Evolutionary conservation across 2,329 filamentous ascomycete genomes (phyloP).

Genomic region (Chaetoscypha palmicola): DNA sequence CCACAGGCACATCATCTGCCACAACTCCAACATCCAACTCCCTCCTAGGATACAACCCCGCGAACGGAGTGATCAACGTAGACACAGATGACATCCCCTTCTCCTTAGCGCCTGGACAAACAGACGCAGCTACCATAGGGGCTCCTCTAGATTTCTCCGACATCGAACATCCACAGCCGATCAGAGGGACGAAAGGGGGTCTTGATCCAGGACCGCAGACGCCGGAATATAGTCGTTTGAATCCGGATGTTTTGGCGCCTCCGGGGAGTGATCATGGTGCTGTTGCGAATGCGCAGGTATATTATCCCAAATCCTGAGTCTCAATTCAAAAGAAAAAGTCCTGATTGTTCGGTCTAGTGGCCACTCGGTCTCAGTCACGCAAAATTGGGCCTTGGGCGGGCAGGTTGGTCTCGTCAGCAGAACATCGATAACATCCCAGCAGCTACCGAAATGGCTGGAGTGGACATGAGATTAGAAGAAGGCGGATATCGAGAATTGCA

Average conservation of each 20-base stretch:
- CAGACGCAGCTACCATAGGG: conserved; percentile 42
- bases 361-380: conserved; percentile 34
- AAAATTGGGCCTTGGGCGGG: conserved; percentile 53
- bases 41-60: conserved; percentile 36
- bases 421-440: conserved; percentile 57
- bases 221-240: conserved; percentile 58
- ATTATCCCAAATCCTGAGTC: no score
- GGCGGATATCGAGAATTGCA: conserved; percentile 71
- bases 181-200: conserved; percentile 43
- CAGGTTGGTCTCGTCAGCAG: conserved; percentile 71
- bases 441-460: conserved; percentile 64
- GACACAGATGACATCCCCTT: conserved; percentile 33
- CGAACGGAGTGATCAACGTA: conserved; percentile 31
- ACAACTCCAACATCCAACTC: conserved; percentile 16
- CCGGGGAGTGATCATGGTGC: conserved; percentile 67
- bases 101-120: conserved; percentile 43
- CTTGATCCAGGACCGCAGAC: conserved; percentile 59
- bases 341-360: no score
- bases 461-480: conserved; percentile 70
- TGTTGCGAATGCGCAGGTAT: conserved; percentile 57
- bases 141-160: conserved; percentile 47
- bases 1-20: conserved; percentile 16
- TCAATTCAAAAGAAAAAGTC: no score
- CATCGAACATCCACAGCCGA: conserved; percentile 46
- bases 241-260: conserved; percentile 64